These are phyloP conservation scores for Xylaria sp. DNA, from an alignment of 2,329 filamentous ascomycete genomes.

Conservation along the genomic window DNA sequence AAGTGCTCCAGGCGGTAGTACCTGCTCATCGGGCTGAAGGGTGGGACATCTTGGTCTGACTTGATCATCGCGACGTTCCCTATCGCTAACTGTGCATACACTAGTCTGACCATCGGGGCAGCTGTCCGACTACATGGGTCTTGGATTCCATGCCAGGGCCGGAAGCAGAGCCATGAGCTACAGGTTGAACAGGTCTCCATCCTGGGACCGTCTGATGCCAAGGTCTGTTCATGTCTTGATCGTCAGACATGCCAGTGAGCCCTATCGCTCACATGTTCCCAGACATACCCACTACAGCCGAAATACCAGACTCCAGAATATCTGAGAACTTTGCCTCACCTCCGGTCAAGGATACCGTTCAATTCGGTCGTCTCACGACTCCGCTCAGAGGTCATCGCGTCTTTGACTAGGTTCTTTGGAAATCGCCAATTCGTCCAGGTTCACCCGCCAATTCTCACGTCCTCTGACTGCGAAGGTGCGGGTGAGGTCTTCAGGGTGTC, in stretches of 20 bases:
- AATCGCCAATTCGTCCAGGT: slow-evolving; percentile 74
- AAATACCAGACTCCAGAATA: slow-evolving; percentile 93
- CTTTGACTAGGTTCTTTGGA: slow-evolving; percentile 76
- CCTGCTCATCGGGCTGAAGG: slow-evolving; percentile 70
- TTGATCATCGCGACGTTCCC: slow-evolving; percentile 11
- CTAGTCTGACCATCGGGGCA: slow-evolving; percentile 77
- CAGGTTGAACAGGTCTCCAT: slow-evolving; percentile 70
- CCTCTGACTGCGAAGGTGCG: slow-evolving; percentile 94
- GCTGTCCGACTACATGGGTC: slow-evolving; percentile 77
- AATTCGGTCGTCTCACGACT: slow-evolving; percentile 81
- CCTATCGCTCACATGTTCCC: slow-evolving; percentile 29
- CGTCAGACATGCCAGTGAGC: slow-evolving; percentile 10
- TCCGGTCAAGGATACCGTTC: slow-evolving; percentile 79
- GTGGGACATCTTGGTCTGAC: slow-evolving; percentile 53
- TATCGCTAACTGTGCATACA: slow-evolving; percentile 34
- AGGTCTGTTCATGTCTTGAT: slow-evolving; percentile 56
- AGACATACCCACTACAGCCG: slow-evolving; percentile 94
- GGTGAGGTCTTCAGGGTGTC: slow-evolving; percentile 86
- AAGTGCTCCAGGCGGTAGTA: slow-evolving; percentile 79
- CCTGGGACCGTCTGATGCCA: slow-evolving; percentile 76
- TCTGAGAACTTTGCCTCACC: slow-evolving; percentile 83
- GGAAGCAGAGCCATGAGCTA: slow-evolving; percentile 77
- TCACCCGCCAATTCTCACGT: slow-evolving; percentile 92
- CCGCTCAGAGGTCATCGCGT: slow-evolving; percentile 76
- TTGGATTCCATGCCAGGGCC: slow-evolving; percentile 73